These are phyloP conservation scores for Populus alba DNA, from an alignment of 345 rosid species.

Conservation along the genomic window DNA sequence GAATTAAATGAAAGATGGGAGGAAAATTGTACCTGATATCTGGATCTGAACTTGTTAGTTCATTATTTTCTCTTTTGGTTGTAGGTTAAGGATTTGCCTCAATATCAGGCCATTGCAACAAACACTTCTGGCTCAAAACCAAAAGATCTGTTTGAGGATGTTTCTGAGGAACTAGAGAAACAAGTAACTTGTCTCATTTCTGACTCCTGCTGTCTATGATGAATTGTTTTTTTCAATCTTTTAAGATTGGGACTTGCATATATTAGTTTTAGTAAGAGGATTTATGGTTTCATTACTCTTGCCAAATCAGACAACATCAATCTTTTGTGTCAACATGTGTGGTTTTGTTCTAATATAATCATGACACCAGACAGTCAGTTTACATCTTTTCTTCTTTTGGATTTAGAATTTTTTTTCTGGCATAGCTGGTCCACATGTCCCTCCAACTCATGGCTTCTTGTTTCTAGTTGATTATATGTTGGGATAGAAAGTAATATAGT, in stretches of 20 bases:
- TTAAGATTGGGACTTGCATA: background rate
- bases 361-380: background rate
- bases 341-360: too few relatives aligned
- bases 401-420: too few relatives aligned
- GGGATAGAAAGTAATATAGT: too few relatives aligned
- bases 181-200: constrained; percentile 44
- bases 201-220: background rate
- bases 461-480: too few relatives aligned
- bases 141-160: constrained; percentile 92
- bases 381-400: background rate
- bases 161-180: constrained; percentile 71
- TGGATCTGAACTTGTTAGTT: background rate
- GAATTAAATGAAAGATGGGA: background rate
- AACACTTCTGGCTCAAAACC: constrained; percentile 89
- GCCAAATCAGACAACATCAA: background rate
- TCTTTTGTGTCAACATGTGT: too few relatives aligned
- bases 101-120: constrained; percentile 84
- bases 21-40: background rate
- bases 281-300: background rate
- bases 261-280: background rate
- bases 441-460: too few relatives aligned
- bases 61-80: constrained; percentile 6
- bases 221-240: background rate
- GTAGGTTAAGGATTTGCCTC: constrained; percentile 78
- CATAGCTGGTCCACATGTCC: too few relatives aligned